Evolutionary conservation across 2,329 filamentous ascomycete genomes (phyloP).

Genomic region (Microthyrium microscopicum): DNA sequence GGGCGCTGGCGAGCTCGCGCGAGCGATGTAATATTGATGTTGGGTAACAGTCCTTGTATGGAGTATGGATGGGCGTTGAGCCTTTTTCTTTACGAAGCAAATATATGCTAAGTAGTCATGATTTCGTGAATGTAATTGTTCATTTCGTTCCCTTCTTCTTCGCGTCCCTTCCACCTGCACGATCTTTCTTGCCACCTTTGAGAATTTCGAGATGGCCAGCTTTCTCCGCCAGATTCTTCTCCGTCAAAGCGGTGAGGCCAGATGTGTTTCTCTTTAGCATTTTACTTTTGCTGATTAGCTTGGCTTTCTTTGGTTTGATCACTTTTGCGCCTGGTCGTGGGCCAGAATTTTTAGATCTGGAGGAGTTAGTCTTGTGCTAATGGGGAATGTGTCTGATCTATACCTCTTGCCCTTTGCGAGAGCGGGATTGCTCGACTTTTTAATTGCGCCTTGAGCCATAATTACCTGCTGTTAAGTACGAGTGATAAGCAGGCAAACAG

Average conservation of each 20-base stretch:
- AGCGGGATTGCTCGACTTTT: conserved; percentile 21
- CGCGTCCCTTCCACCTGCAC: conserved; percentile 22
- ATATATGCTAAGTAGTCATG: no score
- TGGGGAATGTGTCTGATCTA: conserved; percentile 7
- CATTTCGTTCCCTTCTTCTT: conserved; percentile 4
- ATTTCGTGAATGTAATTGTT: no score
- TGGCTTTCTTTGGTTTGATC: conserved; percentile 50
- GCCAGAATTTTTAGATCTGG: background rate
- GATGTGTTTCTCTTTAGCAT: conserved; percentile 38
- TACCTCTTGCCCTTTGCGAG: conserved; percentile 24
- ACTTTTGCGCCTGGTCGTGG: conserved; percentile 15
- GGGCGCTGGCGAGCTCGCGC: conserved; percentile 43
- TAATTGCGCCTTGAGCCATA: conserved; percentile 34
- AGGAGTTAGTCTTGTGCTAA: background rate
- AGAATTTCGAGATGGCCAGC: conserved; percentile 56
- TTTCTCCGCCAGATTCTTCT: conserved; percentile 46
- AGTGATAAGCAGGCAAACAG: no score
- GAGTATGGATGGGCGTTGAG: background rate
- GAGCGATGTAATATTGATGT: conserved; percentile 28
- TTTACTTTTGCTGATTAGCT: conserved; percentile 34
- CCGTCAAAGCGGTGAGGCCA: conserved; percentile 48
- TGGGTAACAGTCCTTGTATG: background rate
- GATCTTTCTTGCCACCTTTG: conserved; percentile 48
- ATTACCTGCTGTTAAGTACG: no score
- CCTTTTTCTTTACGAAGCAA: no score